phyloP scores from a whole-genome alignment of 148 eudicot genomes.

The Amaranthus palmeri region DNA sequence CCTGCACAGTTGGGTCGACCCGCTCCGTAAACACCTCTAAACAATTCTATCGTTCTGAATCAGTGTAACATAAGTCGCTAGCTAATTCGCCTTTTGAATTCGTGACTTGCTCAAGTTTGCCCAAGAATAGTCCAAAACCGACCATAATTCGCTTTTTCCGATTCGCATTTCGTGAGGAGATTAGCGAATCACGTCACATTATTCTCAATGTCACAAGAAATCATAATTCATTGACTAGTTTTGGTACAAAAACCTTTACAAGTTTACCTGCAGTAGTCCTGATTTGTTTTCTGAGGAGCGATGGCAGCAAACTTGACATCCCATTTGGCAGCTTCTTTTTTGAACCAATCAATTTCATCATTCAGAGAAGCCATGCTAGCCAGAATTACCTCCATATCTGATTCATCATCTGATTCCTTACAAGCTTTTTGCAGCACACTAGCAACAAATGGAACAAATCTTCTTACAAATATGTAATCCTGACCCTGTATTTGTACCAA shows the following conservation, averaged over 20 bases:
- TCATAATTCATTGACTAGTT: neutral
- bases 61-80: no score
- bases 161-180: no score
- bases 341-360: slow-evolving; percentile 86
- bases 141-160: no score
- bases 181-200: neutral
- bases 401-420: slow-evolving; percentile 54
- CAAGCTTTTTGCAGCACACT: slow-evolving; percentile 63
- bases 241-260: neutral
- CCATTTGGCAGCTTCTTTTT: slow-evolving; percentile 77
- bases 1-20: no score
- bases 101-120: no score
- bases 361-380: slow-evolving; percentile 80
- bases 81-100: no score
- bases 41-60: no score
- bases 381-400: slow-evolving; percentile 64
- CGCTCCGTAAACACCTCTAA: no score
- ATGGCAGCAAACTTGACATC: slow-evolving; percentile 37
- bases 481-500: slow-evolving; percentile 53
- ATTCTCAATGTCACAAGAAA: neutral
- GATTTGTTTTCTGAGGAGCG: slow-evolving; percentile 53
- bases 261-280: slow-evolving; percentile 67
- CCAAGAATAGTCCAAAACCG: no score
- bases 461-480: slow-evolving; percentile 76
- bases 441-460: slow-evolving; percentile 66